A percentile compares a stretch with the other conserved stretches of the same genome.
These are phyloP conservation scores for Microcera coccophila DNA, from an alignment of 2,329 filamentous ascomycete species.

Conservation along the genomic window DNA sequence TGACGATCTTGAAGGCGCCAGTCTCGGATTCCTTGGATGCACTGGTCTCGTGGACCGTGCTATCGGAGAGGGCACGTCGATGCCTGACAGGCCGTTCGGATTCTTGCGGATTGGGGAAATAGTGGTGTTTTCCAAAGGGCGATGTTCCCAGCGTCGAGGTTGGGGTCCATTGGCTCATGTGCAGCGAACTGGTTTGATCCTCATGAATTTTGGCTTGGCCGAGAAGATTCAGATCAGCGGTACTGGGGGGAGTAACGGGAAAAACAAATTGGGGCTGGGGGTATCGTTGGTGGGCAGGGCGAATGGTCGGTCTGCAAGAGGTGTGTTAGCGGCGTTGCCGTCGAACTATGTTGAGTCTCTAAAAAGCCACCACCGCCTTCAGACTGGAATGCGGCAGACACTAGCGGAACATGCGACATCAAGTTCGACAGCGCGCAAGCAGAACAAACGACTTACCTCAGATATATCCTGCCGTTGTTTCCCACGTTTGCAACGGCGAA, in stretches of 20 bases:
- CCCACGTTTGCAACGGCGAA: conserved; percentile 80
- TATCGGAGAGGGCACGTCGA: conserved; percentile 70
- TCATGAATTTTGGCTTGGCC: conserved; percentile 26
- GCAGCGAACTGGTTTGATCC: conserved; percentile 26
- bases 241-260: conserved; percentile 57
- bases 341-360: not conserved
- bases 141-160: conserved; percentile 36
- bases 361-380: not conserved
- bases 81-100: conserved; percentile 35
- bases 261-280: conserved; percentile 59
- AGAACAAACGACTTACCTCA: conserved; percentile 58
- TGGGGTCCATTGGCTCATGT: conserved; percentile 41
- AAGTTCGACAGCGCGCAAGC: not conserved
- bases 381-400: not conserved
- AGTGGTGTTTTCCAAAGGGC: conserved; percentile 34
- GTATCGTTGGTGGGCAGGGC: conserved; percentile 58
- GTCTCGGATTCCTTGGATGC: conserved; percentile 52
- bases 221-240: conserved; percentile 51
- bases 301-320: conserved; percentile 52
- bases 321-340: conserved; percentile 16
- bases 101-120: conserved; percentile 26
- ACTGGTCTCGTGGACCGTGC: conserved; percentile 62
- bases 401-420: not conserved
- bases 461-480: conserved; percentile 76
- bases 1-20: conserved; percentile 74